Base-by-base conservation (phyloP, 2,329 filamentous ascomycete species). In the Rhinocladiella similis region DNA sequence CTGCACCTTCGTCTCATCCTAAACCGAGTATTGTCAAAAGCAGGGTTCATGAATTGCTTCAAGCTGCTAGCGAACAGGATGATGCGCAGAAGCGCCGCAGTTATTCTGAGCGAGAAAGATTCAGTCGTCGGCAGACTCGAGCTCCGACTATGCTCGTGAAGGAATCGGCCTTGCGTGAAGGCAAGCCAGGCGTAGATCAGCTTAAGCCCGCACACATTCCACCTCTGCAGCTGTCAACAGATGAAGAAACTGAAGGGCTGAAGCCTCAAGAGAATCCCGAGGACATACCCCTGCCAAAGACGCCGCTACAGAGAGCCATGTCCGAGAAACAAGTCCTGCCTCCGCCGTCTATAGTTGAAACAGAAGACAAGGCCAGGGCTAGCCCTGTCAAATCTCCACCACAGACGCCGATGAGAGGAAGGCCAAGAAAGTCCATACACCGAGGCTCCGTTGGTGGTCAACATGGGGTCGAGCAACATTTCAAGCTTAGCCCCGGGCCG, bases 251-350 rank as follows among this genome's bases (percentile, higher is more conserved):
- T 12, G 47, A 51, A n/a, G 41, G 47, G 9, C 29, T 59, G 45
- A 43, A 38, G 12, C 19, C 52, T 5, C 7, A 16, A 18, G 20
- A 41, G 18, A 52, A 29, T 27, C 48, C 46, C 12, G 19, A 45
- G n/a, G 50, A 53, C 33, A 46, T 29, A 16, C 25, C 47, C 13
- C 33, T 42, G 20, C 59, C 48, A 16, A 54, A 22, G 38, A 57
- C 56, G 18, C 58, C 56, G 22, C 61, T 61, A 18, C 58, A 59
- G 19, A 33, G 39, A 33, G 54, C 61, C 14, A 57, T 61, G 58
- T 57, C 56, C 16, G 61, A 61, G 29, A 59, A 61, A 33, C 61
- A 63, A 38, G 57, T 63, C 16, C 27, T 56, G 18, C 46, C 56
- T 7, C 50, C 56, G 10, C 45, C 48, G 19, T 29, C 33, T n/a